phyloP scores from a whole-genome alignment of 768 basidiomycete species.

The Coprinopsis strossmayeri region DNA sequence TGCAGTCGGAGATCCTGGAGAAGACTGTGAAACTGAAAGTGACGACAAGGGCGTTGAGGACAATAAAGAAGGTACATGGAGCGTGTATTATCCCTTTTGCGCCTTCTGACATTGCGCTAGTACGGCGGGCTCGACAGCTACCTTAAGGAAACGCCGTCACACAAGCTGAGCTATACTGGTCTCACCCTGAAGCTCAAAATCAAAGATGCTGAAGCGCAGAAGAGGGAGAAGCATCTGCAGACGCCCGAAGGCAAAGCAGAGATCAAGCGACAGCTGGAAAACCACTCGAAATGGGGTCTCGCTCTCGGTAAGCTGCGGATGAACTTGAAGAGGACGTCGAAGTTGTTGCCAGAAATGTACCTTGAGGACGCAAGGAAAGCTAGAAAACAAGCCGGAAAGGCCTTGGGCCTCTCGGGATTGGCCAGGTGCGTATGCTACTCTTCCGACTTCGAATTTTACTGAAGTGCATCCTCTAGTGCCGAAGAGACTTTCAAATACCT shows the following conservation, averaged over 20 bases:
- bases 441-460: background rate
- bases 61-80: slow-evolving; percentile 80
- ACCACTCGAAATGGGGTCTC: background rate
- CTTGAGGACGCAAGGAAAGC: slow-evolving; percentile 16
- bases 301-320: background rate
- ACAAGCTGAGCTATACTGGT: slow-evolving; percentile 36
- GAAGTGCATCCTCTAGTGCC: slow-evolving; percentile 11
- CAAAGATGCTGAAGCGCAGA: slow-evolving; percentile 14
- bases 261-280: background rate
- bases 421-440: slow-evolving; percentile 18
- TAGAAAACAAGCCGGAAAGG: slow-evolving; percentile 22
- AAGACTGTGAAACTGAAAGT: slow-evolving; percentile 58
- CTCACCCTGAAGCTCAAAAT: slow-evolving; percentile 41
- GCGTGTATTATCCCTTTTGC: too few species aligned
- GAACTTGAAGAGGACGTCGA: background rate
- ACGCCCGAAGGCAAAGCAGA: background rate
- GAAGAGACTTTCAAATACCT: slow-evolving; percentile 21
- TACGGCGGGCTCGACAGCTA: slow-evolving; percentile 71
- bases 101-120: too few species aligned
- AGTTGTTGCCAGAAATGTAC: slow-evolving; percentile 1
- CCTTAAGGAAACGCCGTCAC: slow-evolving; percentile 34
- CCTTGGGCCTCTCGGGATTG: slow-evolving; percentile 19
- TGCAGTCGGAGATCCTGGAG: slow-evolving; percentile 61
- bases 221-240: background rate
- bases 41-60: slow-evolving; percentile 70